A percentile compares a stretch with the other conserved stretches of the same genome.
Evolutionary conservation across 129 eudicot species (phyloP).

Genomic region (Oenanthe sinensis): DNA sequence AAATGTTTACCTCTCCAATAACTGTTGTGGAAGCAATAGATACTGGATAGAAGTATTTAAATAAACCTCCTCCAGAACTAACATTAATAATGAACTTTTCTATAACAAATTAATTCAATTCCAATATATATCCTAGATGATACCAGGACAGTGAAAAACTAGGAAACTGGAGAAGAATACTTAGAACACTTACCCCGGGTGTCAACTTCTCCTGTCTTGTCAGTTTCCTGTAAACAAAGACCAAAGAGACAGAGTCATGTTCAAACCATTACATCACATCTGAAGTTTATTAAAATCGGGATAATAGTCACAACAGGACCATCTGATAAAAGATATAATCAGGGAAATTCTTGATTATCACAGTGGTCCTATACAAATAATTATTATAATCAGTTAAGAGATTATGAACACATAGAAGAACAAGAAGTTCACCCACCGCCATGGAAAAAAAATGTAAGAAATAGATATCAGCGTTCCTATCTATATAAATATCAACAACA

Average conservation of each 20-base stretch:
- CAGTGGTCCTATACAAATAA: neutral
- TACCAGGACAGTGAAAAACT: neutral
- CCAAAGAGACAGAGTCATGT: neutral
- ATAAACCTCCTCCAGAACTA: neutral
- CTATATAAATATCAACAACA: neutral
- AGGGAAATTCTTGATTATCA: neutral
- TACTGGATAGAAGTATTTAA: neutral
- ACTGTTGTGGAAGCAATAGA: neutral
- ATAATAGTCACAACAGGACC: neutral
- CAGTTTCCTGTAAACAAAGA: constrained; percentile 21
- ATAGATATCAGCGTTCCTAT: neutral
- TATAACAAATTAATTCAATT: neutral
- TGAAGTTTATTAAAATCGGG: neutral
- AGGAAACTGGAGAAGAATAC: neutral
- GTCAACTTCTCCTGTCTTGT: constrained; percentile 22
- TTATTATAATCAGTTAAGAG: neutral
- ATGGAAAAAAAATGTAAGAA: neutral
- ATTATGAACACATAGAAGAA: neutral
- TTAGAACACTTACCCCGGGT: constrained; percentile 17
- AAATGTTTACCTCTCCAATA: neutral
- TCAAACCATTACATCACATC: neutral
- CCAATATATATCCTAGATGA: neutral
- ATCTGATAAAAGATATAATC: neutral
- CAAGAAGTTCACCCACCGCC: neutral
- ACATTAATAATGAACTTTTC: neutral